These are phyloP conservation scores for Sechiopsis laciniata DNA, from an alignment of 306 rosid genomes.

Conservation along the genomic window DNA sequence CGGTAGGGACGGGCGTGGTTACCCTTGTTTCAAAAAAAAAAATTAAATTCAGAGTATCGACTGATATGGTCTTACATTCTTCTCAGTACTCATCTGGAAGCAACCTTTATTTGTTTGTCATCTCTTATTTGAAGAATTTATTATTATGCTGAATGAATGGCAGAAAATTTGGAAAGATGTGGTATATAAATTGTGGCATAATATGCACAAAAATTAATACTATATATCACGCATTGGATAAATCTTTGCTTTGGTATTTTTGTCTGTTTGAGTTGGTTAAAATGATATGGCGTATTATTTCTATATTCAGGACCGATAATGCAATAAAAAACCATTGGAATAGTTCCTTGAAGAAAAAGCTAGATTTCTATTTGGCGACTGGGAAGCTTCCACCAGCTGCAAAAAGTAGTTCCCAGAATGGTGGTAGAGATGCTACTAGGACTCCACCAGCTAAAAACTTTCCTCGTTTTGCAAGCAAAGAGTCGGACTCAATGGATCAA, in stretches of 20 bases:
- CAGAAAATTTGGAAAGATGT: background rate
- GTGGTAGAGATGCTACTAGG: constrained; percentile 52
- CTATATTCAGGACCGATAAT: constrained; percentile 84
- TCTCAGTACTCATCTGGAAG: background rate
- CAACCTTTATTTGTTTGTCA: background rate
- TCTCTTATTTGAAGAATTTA: background rate
- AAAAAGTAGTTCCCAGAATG: constrained; percentile 45
- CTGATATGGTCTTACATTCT: background rate
- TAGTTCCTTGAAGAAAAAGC: constrained; percentile 95
- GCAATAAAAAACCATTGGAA: constrained; percentile 99
- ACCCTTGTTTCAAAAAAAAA: too few species aligned
- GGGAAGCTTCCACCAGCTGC: constrained; percentile 85
- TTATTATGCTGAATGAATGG: constrained; percentile 1
- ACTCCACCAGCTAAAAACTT: constrained; percentile 39
- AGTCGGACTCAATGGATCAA: constrained; percentile 51
- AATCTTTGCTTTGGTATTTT: background rate
- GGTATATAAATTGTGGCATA: background rate
- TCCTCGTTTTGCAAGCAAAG: constrained; percentile 44
- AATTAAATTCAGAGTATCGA: background rate
- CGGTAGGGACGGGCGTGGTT: too few species aligned
- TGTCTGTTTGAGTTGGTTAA: constrained; percentile 3
- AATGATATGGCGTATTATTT: background rate
- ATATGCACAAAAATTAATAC: background rate
- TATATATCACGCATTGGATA: too few species aligned
- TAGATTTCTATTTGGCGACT: constrained; percentile 73